Conservation (phyloP, 2,329 filamentous ascomycete species). For the Botryotinia convoluta region DNA sequence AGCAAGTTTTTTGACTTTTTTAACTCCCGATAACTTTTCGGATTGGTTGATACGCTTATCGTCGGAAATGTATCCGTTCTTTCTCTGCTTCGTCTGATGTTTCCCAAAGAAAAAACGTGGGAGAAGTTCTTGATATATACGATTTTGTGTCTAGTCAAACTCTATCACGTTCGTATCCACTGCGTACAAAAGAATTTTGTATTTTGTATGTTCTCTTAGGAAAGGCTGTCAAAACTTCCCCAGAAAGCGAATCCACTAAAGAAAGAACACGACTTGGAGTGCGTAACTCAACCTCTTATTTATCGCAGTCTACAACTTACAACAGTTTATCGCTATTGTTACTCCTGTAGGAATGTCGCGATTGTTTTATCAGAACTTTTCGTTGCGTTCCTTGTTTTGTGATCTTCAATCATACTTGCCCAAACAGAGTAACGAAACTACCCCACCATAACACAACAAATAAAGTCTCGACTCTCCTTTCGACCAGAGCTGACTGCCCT, state of each 20-base stretch:
- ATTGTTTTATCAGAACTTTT: not conserved
- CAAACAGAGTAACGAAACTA: not conserved
- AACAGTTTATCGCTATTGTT: not conserved
- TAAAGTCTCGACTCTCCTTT: not conserved
- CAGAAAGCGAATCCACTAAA: conserved; percentile 1
- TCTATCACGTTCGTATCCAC: not conserved
- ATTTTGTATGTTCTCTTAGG: not conserved
- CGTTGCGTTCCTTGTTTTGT: not conserved
- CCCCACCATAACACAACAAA: conserved; percentile 5
- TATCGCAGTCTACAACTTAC: not conserved
- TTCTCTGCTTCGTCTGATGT: not conserved
- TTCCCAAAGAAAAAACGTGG: not conserved
- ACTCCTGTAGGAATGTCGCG: not conserved
- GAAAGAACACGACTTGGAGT: not conserved
- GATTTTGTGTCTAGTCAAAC: not conserved
- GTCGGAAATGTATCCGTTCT: not conserved
- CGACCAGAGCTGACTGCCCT: not conserved
- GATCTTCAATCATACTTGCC: conserved; percentile 2
- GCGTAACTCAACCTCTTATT: not conserved
- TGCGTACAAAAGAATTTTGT: not conserved
- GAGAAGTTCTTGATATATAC: not conserved
- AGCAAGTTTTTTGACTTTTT: not conserved
- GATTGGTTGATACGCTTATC: not conserved
- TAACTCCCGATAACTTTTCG: not conserved
- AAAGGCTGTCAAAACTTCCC: not conserved